Evolutionary conservation across 768 basidiomycete genomes (phyloP).

Genomic region (Polyporus arcularius): DNA sequence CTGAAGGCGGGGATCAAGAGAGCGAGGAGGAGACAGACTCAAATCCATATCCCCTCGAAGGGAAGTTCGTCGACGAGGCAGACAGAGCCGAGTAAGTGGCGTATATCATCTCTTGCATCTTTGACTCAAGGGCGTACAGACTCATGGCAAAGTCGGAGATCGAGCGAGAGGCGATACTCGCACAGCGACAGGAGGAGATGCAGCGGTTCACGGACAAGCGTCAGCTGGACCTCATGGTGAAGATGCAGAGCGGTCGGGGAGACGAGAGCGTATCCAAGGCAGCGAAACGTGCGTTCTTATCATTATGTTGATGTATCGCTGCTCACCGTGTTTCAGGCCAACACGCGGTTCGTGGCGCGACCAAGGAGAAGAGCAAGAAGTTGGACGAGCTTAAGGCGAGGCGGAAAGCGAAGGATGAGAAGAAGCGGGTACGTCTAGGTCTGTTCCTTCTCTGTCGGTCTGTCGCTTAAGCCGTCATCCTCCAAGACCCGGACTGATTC

Average conservation of each 20-base stretch:
- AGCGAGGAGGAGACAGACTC: slow-evolving; percentile 57
- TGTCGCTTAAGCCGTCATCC: not conserved
- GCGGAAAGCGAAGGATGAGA: slow-evolving; percentile 87
- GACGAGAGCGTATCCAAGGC: slow-evolving; percentile 68
- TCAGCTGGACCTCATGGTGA: slow-evolving; percentile 72
- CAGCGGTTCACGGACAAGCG: slow-evolving; percentile 72
- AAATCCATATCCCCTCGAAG: slow-evolving; percentile 88
- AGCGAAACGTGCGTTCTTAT: slow-evolving; percentile 64
- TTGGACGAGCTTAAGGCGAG: slow-evolving; percentile 85
- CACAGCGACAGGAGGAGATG: slow-evolving; percentile 77
- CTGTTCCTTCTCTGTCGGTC: slow-evolving; percentile 14
- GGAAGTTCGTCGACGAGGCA: slow-evolving; percentile 82
- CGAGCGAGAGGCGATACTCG: slow-evolving; percentile 85
- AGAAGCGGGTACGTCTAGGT: slow-evolving; percentile 59
- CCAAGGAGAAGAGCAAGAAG: slow-evolving; percentile 78
- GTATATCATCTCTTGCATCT: slow-evolving; percentile 2
- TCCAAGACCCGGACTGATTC: slow-evolving; percentile 50
- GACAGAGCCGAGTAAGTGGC: slow-evolving; percentile 77
- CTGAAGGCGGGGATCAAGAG: slow-evolving; percentile 55
- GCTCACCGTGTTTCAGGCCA: slow-evolving; percentile 50
- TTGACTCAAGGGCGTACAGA: slow-evolving; percentile 39
- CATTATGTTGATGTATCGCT: not conserved
- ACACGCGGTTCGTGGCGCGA: slow-evolving; percentile 69
- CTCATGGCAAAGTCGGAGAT: slow-evolving; percentile 82
- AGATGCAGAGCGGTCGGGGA: slow-evolving; percentile 54